Conservation (phyloP, 805 yeast species). For the Spathaspora arborariae region DNA sequence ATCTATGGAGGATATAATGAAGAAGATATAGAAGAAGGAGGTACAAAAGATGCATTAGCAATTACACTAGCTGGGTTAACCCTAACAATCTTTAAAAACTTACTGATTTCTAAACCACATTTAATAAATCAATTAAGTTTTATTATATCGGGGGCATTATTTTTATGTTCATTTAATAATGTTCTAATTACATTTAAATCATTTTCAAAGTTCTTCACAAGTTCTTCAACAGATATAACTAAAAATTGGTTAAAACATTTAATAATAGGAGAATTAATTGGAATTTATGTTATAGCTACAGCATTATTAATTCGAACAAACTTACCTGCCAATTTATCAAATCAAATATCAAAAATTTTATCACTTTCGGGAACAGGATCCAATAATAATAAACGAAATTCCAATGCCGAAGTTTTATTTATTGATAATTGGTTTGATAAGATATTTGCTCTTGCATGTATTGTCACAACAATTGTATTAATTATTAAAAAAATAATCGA, state of each 20-base stretch:
- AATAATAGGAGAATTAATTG: conserved; percentile 42
- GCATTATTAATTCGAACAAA: conserved; percentile 47
- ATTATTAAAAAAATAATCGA: conserved; percentile 17
- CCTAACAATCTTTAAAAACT: conserved; percentile 18
- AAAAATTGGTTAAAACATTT: conserved; percentile 35
- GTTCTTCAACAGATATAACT: conserved; percentile 12
- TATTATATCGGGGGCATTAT: conserved; percentile 54
- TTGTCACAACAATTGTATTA: conserved; percentile 27
- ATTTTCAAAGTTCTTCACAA: conserved; percentile 28
- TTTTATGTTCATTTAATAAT: conserved; percentile 61
- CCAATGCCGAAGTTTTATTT: conserved; percentile 37
- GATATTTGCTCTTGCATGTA: conserved; percentile 44
- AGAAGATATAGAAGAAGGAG: conserved; percentile 2
- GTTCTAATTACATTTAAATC: conserved; percentile 60
- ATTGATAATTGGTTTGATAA: conserved; percentile 52
- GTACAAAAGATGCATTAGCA: conserved; percentile 43
- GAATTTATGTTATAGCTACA: conserved; percentile 50
- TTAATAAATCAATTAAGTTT: conserved; percentile 46
- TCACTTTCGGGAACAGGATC: conserved; percentile 31
- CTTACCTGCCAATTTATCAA: conserved; percentile 42
- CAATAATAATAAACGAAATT: conserved; percentile 14
- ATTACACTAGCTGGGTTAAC: conserved; percentile 43
- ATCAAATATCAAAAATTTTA: conserved; percentile 35
- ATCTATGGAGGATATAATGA: conserved; percentile 10
- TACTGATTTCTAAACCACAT: conserved; percentile 34